Base-by-base conservation (phyloP, 2,329 filamentous ascomycete genomes). In the Xylariaceae sp. region DNA sequence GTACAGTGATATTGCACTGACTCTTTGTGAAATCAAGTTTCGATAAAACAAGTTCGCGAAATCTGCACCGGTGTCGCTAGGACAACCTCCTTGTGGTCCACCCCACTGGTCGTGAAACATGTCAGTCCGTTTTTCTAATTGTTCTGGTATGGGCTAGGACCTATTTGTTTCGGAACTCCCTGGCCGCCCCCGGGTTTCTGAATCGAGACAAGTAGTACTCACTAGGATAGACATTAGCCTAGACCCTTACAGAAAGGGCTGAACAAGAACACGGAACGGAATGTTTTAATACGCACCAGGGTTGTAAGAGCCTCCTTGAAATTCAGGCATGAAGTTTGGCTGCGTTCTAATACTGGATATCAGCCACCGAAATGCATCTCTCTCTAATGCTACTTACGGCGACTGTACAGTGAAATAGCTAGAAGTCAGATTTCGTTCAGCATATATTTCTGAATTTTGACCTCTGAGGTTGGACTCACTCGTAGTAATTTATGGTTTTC, bases 1-100 rank as follows among this genome's bases (percentile, higher is more conserved):
- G 63, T 87, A 87, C 2, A 87, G 65, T 31, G 76, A 83, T 49
- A 85, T 75, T 0, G 80, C 80, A 0, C 80, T 82, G 3, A 84
- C 75, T 1, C 79, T 73, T 59, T 86, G 79, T 22, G 75, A 80
- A 22, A 86, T 78, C 48, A 84, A 76, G 61, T 85, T 78, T 11
- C 82, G 74, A 63, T 87, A 87, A 67, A 83, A 86, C 4, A 87
- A 64, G 51, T 86, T 85, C 1, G 79, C 82, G 57, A 83, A 87
- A 43, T 83, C 78, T 0, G 77, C 73, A 1, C 79, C 79, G 16
- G 79, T 82, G 41, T 82, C 76, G 2, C 68, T 68, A 0, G 75
- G 72, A 42, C 81, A 83, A 3, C 78, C 78, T 18, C 75, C 81
- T 62, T 78, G 73, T 0, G 80, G 82, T 4, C 82, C 82, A 36